phyloP scores from a whole-genome alignment of 129 eudicot genomes.

The Dittrichia graveolens region DNA sequence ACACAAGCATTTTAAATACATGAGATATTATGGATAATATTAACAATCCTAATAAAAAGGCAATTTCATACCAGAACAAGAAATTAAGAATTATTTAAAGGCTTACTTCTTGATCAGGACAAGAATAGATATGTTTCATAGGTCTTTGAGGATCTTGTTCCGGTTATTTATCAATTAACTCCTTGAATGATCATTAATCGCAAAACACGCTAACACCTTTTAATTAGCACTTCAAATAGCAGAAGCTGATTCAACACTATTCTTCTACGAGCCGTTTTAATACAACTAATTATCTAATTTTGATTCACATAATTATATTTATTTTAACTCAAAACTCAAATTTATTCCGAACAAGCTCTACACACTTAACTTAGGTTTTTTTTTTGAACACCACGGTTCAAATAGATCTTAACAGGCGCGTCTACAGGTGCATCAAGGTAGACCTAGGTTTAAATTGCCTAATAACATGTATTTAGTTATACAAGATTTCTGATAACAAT shows the following conservation, averaged over 20 bases:
- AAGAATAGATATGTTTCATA: not conserved
- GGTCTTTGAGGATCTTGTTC: not conserved
- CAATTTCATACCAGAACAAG: not conserved
- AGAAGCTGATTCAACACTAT: not conserved
- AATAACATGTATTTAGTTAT: not conserved
- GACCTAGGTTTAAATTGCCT: not conserved
- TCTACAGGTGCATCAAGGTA: not conserved
- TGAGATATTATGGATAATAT: too few relatives aligned
- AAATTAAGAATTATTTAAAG: too few relatives aligned
- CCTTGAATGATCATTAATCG: not conserved
- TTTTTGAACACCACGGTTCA: not conserved
- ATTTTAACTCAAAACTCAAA: not conserved
- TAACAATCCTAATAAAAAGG: not conserved
- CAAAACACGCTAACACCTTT: not conserved
- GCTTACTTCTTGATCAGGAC: not conserved
- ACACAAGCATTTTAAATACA: not conserved
- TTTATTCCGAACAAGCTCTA: slow-evolving; percentile 13
- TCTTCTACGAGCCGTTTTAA: not conserved
- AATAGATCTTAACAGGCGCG: not conserved
- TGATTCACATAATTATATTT: not conserved
- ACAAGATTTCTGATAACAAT: not conserved
- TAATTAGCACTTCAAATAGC: not conserved
- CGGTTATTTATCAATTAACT: not conserved
- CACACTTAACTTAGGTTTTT: not conserved
- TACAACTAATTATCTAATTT: not conserved